phyloP scores from a whole-genome alignment of 2,329 filamentous ascomycete genomes.

The Claviceps capensis region DNA sequence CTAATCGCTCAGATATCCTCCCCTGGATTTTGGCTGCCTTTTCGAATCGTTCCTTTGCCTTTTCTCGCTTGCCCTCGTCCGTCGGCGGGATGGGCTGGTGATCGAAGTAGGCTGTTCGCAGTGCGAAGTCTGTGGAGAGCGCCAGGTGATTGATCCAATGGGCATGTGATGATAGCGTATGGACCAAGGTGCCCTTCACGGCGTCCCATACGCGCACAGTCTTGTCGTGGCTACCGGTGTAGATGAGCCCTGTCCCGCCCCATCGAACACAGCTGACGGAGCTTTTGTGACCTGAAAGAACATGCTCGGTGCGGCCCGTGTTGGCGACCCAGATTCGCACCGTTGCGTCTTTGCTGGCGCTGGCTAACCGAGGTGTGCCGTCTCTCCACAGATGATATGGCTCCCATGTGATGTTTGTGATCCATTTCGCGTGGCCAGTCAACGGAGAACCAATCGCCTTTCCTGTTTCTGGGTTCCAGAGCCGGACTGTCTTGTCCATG shows the following conservation, averaged over 20 bases:
- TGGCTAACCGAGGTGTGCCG: constrained; percentile 68
- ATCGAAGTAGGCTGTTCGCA: constrained; percentile 78
- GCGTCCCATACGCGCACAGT: constrained; percentile 85
- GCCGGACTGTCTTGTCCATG: constrained; percentile 81
- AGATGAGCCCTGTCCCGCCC: constrained; percentile 80
- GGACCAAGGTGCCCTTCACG: constrained; percentile 61
- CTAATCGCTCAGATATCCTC: constrained; percentile 67
- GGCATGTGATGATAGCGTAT: constrained; percentile 68
- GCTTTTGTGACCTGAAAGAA: constrained; percentile 77
- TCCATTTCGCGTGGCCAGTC: constrained; percentile 80
- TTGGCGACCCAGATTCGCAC: constrained; percentile 78
- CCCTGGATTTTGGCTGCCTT: constrained; percentile 68
- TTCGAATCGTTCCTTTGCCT: constrained; percentile 72
- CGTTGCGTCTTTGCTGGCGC: constrained; percentile 79
- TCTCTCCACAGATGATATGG: constrained; percentile 73
- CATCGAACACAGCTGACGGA: constrained; percentile 85
- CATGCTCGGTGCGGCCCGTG: constrained; percentile 63
- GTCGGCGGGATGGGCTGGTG: constrained; percentile 57
- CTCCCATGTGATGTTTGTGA: constrained; percentile 82
- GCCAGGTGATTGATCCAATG: constrained; percentile 96
- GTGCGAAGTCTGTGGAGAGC: constrained; percentile 79
- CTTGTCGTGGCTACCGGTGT: constrained; percentile 81
- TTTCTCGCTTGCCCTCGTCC: constrained; percentile 55
- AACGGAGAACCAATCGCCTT: constrained; percentile 51
- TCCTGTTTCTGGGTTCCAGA: constrained; percentile 80